phyloP scores from a whole-genome alignment of 495 filamentous ascomycete genomes.

The Daldinia childiae region DNA sequence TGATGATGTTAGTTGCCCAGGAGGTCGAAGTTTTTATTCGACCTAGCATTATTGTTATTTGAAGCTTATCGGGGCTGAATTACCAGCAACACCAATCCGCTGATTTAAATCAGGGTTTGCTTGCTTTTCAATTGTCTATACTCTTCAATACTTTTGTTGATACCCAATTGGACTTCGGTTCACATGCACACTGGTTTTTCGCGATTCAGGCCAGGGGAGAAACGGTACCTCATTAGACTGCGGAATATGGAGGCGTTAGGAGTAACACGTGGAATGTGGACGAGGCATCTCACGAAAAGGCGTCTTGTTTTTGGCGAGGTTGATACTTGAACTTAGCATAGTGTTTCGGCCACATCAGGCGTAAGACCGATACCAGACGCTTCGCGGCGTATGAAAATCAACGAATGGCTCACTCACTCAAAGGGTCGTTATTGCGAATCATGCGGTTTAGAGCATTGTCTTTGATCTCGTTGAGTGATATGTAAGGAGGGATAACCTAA shows the following conservation, averaged over 20 bases:
- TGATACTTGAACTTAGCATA: constrained; percentile 22
- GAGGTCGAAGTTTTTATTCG: not conserved
- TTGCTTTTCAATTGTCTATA: constrained; percentile 30
- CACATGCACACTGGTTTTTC: constrained; percentile 34
- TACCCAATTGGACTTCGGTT: constrained; percentile 35
- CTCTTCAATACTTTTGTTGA: constrained; percentile 31
- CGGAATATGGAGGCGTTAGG: constrained; percentile 36
- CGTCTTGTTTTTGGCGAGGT: constrained; percentile 17
- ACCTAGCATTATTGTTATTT: not conserved
- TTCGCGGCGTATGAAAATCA: constrained; percentile 16
- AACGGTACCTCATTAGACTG: constrained; percentile 28
- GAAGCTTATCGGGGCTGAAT: not conserved
- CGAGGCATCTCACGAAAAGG: constrained; percentile 24
- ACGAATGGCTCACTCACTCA: not conserved
- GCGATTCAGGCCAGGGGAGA: constrained; percentile 22
- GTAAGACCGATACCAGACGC: constrained; percentile 11
- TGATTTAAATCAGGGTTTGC: constrained; percentile 6
- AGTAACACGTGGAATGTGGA: constrained; percentile 21
- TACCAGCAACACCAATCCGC: not conserved
- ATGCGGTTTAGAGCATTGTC: not conserved
- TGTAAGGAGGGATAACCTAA: not conserved
- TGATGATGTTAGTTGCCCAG: not conserved
- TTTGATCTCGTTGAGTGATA: not conserved
- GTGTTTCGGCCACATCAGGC: constrained; percentile 17
- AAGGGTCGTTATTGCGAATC: constrained; percentile 2